These are phyloP conservation scores for Ganoderma boninense DNA, from an alignment of 1,284 basidiomycete genomes.

Conservation along the genomic window DNA sequence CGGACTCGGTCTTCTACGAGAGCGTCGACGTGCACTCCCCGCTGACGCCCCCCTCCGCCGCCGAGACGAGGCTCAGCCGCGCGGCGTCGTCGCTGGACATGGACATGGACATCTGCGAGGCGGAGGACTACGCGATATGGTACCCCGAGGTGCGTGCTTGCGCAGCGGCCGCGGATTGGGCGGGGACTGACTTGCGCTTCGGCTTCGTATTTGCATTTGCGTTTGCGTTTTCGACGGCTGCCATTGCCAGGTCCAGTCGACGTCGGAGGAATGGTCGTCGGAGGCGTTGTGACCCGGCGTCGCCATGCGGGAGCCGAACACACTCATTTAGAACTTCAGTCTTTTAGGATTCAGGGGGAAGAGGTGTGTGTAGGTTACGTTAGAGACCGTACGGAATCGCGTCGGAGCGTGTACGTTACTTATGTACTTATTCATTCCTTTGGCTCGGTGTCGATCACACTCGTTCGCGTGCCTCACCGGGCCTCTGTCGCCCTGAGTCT, in stretches of 20 bases:
- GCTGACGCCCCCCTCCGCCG: neutral
- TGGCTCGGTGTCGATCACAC: neutral
- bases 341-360: neutral
- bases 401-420: neutral
- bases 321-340: neutral
- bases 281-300: neutral
- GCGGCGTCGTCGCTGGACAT: neutral
- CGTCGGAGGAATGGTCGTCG: neutral
- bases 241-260: neutral
- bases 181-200: neutral
- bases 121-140: neutral
- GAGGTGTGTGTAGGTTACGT: neutral
- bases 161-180: neutral
- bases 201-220: too few relatives aligned
- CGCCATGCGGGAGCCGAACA: neutral
- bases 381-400: neutral
- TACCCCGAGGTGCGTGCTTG: neutral
- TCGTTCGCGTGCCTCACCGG: neutral
- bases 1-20: constrained; percentile 3
- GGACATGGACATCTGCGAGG: neutral
- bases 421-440: neutral
- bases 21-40: neutral
- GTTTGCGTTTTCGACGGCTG: neutral
- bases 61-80: neutral
- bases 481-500: neutral